These are phyloP conservation scores for Rhodomyrtus psidioides DNA, from an alignment of 441 rosid genomes.

Conservation along the genomic window DNA sequence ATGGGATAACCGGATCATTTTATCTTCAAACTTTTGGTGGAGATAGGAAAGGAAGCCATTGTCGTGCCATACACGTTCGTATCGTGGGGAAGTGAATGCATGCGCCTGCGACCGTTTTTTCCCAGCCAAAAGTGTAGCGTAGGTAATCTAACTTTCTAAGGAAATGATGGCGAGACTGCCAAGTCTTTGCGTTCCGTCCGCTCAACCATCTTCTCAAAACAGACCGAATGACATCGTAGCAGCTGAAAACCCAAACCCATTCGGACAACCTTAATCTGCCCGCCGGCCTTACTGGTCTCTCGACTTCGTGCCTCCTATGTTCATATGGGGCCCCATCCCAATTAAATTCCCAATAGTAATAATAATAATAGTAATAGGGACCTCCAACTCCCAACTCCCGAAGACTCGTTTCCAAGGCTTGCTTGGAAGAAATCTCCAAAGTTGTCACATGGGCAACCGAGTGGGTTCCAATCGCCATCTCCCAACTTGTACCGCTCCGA, in stretches of 20 bases:
- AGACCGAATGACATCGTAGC: background rate
- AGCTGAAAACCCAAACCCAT: background rate
- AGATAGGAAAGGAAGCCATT: background rate
- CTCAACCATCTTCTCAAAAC: background rate
- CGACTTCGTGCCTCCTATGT: background rate
- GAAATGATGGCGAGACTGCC: background rate
- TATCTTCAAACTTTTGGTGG: no score
- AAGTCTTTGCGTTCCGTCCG: background rate
- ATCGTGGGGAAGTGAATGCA: background rate
- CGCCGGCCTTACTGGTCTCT: background rate
- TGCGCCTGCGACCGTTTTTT: background rate
- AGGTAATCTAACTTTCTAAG: background rate
- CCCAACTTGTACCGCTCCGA: no score
- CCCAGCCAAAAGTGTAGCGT: background rate
- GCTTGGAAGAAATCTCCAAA: slow-evolving; percentile 35
- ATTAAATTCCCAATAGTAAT: no score
- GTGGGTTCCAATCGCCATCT: no score
- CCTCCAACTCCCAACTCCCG: background rate
- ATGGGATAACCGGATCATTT: background rate
- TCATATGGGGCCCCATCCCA: background rate
- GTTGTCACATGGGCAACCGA: slow-evolving; percentile 9
- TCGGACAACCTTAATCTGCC: background rate
- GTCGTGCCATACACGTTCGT: background rate
- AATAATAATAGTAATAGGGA: background rate
- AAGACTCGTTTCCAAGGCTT: background rate